Evolutionary conservation across 2,329 filamentous ascomycete genomes (phyloP).

Genomic region (Scytalidium sp.): DNA sequence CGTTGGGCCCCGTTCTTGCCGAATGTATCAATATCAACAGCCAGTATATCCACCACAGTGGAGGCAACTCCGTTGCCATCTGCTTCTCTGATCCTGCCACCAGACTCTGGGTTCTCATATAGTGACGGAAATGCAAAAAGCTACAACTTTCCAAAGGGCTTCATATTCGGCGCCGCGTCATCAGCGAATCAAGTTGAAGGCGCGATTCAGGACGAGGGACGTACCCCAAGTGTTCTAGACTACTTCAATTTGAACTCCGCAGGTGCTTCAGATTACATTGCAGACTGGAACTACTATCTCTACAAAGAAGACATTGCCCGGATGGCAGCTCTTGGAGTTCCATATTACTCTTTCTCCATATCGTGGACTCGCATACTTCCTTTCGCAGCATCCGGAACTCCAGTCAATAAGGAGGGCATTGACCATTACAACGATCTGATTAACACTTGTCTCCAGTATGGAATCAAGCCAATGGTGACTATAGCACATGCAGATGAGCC

Average conservation of each 20-base stretch:
- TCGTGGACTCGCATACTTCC: constrained; percentile 50
- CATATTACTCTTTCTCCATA: constrained; percentile 50
- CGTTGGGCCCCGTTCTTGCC: no score
- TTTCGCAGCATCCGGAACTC: constrained; percentile 45
- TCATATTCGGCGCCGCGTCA: constrained; percentile 39
- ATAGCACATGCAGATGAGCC: constrained; percentile 48
- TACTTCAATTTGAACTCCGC: background rate
- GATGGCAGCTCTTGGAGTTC: constrained; percentile 47
- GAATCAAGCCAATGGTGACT: constrained; percentile 45
- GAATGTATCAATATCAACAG: no score
- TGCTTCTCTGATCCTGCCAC: no score
- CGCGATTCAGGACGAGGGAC: constrained; percentile 38
- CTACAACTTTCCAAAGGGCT: constrained; percentile 39
- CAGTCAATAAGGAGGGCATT: constrained; percentile 46
- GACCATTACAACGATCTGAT: constrained; percentile 52
- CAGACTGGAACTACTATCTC: constrained; percentile 49
- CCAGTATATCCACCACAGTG: no score
- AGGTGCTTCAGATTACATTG: constrained; percentile 28
- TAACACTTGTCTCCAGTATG: constrained; percentile 44
- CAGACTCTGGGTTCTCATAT: no score
- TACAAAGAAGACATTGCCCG: constrained; percentile 55
- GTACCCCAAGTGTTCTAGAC: constrained; percentile 31
- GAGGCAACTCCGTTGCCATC: no score
- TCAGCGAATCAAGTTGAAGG: constrained; percentile 40
- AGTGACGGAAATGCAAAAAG: no score